Evolutionary conservation across 306 rosid genomes (phyloP).

Genomic region (Arachis hypogaea): DNA sequence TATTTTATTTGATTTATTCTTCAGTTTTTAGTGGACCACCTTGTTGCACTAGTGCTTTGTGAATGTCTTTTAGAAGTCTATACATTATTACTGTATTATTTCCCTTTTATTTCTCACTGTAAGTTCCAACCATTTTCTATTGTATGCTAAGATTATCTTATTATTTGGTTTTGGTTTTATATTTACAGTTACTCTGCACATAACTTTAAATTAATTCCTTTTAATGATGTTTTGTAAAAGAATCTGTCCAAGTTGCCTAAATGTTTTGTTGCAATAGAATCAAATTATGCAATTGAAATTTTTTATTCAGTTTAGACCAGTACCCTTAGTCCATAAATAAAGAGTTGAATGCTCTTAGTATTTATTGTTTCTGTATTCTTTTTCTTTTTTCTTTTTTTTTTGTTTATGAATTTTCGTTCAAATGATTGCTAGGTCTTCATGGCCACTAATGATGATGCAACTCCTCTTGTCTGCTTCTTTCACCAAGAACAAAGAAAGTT

Average conservation of each 20-base stretch:
- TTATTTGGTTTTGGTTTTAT: constrained; percentile 15
- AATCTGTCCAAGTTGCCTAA: constrained; percentile 16
- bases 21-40: constrained; percentile 18
- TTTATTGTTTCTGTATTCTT: constrained; percentile 31
- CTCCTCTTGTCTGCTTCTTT: constrained; percentile 91
- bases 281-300: constrained; percentile 13
- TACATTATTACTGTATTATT: neutral
- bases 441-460: constrained; percentile 77
- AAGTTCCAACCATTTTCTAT: neutral
- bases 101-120: neutral
- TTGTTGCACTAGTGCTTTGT: constrained; percentile 12
- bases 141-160: constrained; percentile 24
- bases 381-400: constrained; percentile 14
- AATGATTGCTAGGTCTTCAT: constrained; percentile 74
- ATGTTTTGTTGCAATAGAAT: constrained; percentile 28
- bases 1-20: constrained; percentile 23
- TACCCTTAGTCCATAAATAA: neutral
- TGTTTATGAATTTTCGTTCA: constrained; percentile 40
- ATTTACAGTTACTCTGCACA: constrained; percentile 3
- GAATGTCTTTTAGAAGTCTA: neutral
- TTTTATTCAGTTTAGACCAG: constrained; percentile 27
- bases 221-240: constrained; percentile 16
- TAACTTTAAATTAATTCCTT: constrained; percentile 5
- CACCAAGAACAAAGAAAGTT: constrained; percentile 87
- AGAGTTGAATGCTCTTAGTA: constrained; percentile 16